Conservation (phyloP, 306 rosid genomes). For the Echinosophora koreensis region DNA sequence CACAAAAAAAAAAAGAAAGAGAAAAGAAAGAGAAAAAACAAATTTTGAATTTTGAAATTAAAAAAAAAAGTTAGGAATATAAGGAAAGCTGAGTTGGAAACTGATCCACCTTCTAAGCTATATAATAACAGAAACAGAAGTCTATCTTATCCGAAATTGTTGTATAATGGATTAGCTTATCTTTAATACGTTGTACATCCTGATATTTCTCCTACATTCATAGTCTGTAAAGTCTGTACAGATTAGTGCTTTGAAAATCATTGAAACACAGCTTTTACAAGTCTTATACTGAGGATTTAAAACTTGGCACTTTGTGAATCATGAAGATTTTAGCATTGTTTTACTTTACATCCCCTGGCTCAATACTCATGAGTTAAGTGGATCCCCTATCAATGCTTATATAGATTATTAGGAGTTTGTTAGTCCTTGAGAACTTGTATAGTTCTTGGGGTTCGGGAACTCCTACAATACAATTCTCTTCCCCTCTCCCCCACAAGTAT, state of each 20-base stretch:
- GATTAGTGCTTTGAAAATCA: no score
- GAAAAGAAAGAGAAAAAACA: no score
- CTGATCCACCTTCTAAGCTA: background rate
- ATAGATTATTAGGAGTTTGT: conserved; percentile 40
- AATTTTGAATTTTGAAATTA: no score
- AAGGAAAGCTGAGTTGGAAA: no score
- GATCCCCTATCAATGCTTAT: conserved; percentile 29
- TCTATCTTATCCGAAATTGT: no score
- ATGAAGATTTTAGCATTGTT: conserved; percentile 37
- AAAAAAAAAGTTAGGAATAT: no score
- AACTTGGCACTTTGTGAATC: background rate
- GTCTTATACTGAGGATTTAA: background rate
- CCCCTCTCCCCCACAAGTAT: background rate
- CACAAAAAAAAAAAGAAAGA: no score
- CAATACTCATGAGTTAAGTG: conserved; percentile 29
- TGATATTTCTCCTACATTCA: background rate
- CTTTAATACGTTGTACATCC: background rate
- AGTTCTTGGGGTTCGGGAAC: conserved; percentile 50
- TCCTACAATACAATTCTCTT: conserved; percentile 38
- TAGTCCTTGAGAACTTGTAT: conserved; percentile 25
- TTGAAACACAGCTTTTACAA: background rate
- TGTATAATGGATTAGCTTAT: background rate
- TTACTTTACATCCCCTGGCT: background rate
- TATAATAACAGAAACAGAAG: background rate
- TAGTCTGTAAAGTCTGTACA: background rate